These are phyloP conservation scores for Metschnikowia picachoensis DNA, from an alignment of 805 yeast species.

Conservation along the genomic window DNA sequence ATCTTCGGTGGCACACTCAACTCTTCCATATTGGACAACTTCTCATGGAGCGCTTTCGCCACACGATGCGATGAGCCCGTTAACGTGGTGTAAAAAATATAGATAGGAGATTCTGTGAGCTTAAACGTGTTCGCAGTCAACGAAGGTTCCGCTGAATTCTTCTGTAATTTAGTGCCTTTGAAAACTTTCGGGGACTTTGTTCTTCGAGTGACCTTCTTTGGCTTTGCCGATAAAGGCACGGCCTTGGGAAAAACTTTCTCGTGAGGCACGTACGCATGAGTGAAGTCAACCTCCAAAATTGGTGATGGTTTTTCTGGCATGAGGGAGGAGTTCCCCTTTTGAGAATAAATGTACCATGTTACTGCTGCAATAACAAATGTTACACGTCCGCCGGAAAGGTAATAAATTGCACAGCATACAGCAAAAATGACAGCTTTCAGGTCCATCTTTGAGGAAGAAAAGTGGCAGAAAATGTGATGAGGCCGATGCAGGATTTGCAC, in stretches of 20 bases:
- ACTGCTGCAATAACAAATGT: slow-evolving; percentile 27
- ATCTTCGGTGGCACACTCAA: slow-evolving; percentile 45
- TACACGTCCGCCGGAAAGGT: slow-evolving; percentile 42
- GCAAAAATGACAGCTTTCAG: slow-evolving; percentile 16
- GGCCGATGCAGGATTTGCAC: slow-evolving; percentile 21
- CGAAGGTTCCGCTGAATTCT: slow-evolving; percentile 26
- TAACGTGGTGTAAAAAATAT: slow-evolving; percentile 76
- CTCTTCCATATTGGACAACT: slow-evolving; percentile 26
- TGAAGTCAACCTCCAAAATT: slow-evolving; percentile 41
- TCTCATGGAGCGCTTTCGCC: slow-evolving; percentile 50
- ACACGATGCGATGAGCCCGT: slow-evolving; percentile 78
- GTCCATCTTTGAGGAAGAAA: slow-evolving; percentile 15
- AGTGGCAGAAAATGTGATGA: slow-evolving; percentile 18
- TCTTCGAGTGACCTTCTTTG: slow-evolving; percentile 15
- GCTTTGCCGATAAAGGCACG: slow-evolving; percentile 1
- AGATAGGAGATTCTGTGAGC: slow-evolving; percentile 51
- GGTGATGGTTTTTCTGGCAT: slow-evolving; percentile 25
- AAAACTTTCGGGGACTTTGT: slow-evolving; percentile 39
- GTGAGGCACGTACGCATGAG: slow-evolving; percentile 30
- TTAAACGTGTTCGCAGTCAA: slow-evolving; percentile 38
- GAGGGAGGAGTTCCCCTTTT: not conserved
- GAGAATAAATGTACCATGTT: slow-evolving; percentile 9
- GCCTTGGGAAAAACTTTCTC: slow-evolving; percentile 14
- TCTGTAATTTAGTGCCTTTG: slow-evolving; percentile 32
- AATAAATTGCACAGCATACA: slow-evolving; percentile 27